These are phyloP conservation scores for Raddia guianensis DNA, from an alignment of 176 grass and related monocot genomes.

Conservation along the genomic window DNA sequence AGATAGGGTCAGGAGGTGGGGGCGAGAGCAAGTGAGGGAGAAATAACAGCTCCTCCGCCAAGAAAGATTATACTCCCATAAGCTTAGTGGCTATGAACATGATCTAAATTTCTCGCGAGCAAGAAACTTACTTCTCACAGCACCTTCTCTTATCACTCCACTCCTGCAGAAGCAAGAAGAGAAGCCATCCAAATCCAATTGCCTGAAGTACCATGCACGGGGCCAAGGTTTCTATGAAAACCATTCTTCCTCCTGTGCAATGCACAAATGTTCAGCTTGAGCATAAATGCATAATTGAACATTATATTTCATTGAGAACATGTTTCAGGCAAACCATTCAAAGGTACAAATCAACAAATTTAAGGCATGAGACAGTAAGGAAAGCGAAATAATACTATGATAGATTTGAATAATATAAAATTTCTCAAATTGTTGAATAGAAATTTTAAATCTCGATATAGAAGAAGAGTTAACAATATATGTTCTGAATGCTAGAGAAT, in stretches of 20 bases:
- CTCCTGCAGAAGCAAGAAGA: constrained; percentile 38
- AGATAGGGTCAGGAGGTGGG: no score
- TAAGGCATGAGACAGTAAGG: not conserved
- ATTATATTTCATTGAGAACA: not conserved
- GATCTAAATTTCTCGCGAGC: no score
- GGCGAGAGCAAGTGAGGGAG: no score
- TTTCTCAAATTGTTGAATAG: not conserved
- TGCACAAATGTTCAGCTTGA: not conserved
- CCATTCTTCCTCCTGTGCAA: not conserved
- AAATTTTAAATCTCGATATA: not conserved
- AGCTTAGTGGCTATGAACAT: no score
- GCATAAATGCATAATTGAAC: not conserved
- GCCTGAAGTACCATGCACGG: constrained; percentile 21
- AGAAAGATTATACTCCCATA: no score
- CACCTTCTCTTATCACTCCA: constrained; percentile 3
- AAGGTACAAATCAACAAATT: not conserved
- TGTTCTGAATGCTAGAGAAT: not conserved
- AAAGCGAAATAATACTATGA: not conserved
- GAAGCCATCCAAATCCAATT: constrained; percentile 11
- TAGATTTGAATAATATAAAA: not conserved
- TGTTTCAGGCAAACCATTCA: not conserved
- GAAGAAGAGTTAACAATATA: not conserved
- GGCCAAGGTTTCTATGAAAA: not conserved
- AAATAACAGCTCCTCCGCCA: no score
- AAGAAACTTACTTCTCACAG: constrained; percentile 12